Conservation (phyloP, 2,329 filamentous ascomycete species). For the Fusarium kyushuense region DNA sequence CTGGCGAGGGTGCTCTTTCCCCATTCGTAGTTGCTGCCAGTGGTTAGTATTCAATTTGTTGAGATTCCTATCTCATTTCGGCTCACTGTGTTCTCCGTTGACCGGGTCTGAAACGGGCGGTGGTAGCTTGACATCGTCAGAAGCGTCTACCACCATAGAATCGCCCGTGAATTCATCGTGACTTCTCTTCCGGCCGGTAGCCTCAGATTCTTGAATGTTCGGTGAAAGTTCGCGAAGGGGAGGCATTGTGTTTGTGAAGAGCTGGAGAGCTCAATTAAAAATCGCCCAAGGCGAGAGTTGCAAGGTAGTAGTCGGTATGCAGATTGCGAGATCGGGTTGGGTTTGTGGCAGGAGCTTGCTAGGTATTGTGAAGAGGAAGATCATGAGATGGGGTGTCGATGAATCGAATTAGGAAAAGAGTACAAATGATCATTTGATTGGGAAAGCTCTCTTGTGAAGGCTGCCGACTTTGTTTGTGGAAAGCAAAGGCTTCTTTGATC, state of each 20-base stretch:
- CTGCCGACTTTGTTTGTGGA: constrained; percentile 3
- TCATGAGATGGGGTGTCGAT: constrained; percentile 28
- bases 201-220: constrained; percentile 62
- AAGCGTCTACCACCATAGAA: constrained; percentile 44
- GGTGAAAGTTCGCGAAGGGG: constrained; percentile 61
- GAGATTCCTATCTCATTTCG: no score
- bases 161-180: constrained; percentile 60
- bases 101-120: constrained; percentile 29
- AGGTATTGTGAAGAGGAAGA: constrained; percentile 15
- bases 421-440: constrained; percentile 15
- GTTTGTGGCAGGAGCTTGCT: constrained; percentile 15
- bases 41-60: constrained; percentile 30
- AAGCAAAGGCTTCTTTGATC: constrained; percentile 25
- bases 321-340: constrained; percentile 3
- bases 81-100: constrained; percentile 45
- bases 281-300: constrained; percentile 1
- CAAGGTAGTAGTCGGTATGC: background rate
- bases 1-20: constrained; percentile 48
- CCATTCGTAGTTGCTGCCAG: constrained; percentile 41
- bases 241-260: constrained; percentile 55
- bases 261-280: constrained; percentile 10
- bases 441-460: background rate
- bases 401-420: constrained; percentile 2
- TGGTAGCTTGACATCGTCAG: constrained; percentile 37
- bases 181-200: constrained; percentile 58